A percentile compares a stretch with the other conserved stretches of the same genome.
These are phyloP conservation scores for Epichloe elymi DNA, from an alignment of 2,329 filamentous ascomycete genomes.

Conservation along the genomic window DNA sequence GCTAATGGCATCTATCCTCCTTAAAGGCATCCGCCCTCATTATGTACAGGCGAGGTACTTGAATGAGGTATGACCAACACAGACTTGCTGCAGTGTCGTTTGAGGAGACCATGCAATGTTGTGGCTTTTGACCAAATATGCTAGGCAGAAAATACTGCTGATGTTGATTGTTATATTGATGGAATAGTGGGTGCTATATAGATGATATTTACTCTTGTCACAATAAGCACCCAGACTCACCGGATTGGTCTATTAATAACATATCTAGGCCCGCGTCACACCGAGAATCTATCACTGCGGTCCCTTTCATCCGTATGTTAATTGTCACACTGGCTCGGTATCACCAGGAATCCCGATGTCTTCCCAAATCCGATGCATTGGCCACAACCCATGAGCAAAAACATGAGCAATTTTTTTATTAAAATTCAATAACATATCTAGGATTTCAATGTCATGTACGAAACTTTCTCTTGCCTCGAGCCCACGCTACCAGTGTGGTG, in stretches of 20 bases:
- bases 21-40: constrained; percentile 19
- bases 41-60: constrained; percentile 16
- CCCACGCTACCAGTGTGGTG: constrained; percentile 17
- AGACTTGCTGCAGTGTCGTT: background rate
- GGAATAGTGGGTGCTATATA: background rate
- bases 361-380: no score
- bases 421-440: background rate
- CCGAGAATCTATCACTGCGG: no score
- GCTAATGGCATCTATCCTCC: background rate
- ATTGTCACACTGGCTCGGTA: no score
- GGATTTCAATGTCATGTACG: constrained; percentile 19
- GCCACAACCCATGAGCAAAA: no score
- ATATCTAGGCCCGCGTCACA: background rate
- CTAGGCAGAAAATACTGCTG: no score
- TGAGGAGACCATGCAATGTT: background rate
- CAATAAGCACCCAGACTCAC: background rate
- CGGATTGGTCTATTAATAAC: background rate
- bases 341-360: no score
- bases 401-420: background rate
- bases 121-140: background rate
- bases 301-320: no score
- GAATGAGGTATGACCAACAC: background rate
- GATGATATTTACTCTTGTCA: no score
- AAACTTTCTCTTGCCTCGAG: constrained; percentile 29
- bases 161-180: background rate